Evolutionary conservation across 495 filamentous ascomycete genomes (phyloP).

Genomic region (Annulohypoxylon nitens): DNA sequence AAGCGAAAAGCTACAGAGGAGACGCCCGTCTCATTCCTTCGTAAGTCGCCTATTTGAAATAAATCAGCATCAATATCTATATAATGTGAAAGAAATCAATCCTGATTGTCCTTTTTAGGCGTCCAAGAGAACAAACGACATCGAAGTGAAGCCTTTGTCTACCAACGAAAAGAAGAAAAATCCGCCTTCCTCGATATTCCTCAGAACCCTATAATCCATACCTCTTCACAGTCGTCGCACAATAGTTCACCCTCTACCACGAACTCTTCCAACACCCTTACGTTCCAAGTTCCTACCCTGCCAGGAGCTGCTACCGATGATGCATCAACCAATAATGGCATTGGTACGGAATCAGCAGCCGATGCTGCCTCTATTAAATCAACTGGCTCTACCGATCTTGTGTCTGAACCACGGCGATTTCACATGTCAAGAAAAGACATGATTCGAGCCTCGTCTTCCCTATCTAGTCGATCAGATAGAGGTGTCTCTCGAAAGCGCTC

Average conservation of each 20-base stretch:
- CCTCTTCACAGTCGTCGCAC: slow-evolving; percentile 25
- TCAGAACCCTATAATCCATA: slow-evolving; percentile 47
- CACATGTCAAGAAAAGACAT: slow-evolving; percentile 61
- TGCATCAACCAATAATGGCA: slow-evolving; percentile 20
- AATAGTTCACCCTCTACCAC: background rate
- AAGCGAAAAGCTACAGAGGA: slow-evolving; percentile 69
- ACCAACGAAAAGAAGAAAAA: slow-evolving; percentile 54
- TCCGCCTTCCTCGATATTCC: slow-evolving; percentile 39
- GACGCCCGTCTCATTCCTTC: slow-evolving; percentile 64
- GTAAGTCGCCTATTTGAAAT: slow-evolving; percentile 50
- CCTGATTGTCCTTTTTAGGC: slow-evolving; percentile 34
- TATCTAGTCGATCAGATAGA: slow-evolving; percentile 34
- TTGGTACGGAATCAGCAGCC: slow-evolving; percentile 3
- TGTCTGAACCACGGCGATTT: slow-evolving; percentile 57
- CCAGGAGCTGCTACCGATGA: slow-evolving; percentile 17
- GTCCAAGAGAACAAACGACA: slow-evolving; percentile 58
- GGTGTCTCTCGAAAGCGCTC: slow-evolving; percentile 55
- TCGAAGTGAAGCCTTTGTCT: slow-evolving; percentile 58
- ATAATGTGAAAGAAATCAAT: slow-evolving; percentile 31
- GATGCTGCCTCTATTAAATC: slow-evolving; percentile 9
- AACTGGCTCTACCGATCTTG: slow-evolving; percentile 10
- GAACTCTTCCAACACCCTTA: slow-evolving; percentile 15
- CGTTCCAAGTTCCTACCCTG: slow-evolving; percentile 36
- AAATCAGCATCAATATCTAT: slow-evolving; percentile 26
- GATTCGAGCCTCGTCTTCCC: slow-evolving; percentile 45